These are phyloP conservation scores for Adansonia gregorii DNA, from an alignment of 441 rosid genomes.

Conservation along the genomic window DNA sequence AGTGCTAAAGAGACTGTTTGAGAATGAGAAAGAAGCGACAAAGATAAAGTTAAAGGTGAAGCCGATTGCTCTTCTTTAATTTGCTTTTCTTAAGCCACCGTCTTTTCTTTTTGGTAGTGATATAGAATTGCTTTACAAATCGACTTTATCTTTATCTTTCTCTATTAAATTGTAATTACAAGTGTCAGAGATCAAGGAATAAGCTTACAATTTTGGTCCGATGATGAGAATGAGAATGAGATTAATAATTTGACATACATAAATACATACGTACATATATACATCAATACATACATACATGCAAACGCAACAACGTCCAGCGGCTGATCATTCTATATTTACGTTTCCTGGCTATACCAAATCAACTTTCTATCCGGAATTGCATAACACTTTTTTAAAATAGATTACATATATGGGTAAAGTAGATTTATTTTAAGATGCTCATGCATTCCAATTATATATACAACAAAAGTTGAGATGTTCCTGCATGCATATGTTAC, in stretches of 20 bases:
- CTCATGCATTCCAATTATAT: not conserved
- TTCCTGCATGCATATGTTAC: constrained; percentile 28
- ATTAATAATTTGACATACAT: not conserved
- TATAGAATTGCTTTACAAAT: not conserved
- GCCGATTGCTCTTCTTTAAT: constrained; percentile 30
- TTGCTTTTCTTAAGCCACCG: constrained; percentile 31
- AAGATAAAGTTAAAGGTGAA: constrained; percentile 45
- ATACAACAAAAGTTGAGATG: not conserved
- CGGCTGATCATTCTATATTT: not conserved
- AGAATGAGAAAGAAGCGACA: constrained; percentile 21
- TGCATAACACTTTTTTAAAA: not conserved
- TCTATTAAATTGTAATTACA: not conserved
- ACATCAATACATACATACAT: too few relatives aligned
- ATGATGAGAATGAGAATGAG: not conserved
- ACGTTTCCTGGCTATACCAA: not conserved
- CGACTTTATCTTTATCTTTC: constrained; percentile 19
- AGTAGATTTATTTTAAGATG: too few relatives aligned
- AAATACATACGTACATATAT: too few relatives aligned
- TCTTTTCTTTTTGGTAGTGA: not conserved
- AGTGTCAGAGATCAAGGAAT: constrained; percentile 22
- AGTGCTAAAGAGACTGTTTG: constrained; percentile 27
- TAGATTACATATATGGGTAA: too few relatives aligned
- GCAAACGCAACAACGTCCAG: not conserved
- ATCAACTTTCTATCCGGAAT: not conserved
- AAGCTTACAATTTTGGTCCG: constrained; percentile 24